Evolutionary conservation across 495 filamentous ascomycete genomes (phyloP).

Genomic region (Aspergillus asperescens): DNA sequence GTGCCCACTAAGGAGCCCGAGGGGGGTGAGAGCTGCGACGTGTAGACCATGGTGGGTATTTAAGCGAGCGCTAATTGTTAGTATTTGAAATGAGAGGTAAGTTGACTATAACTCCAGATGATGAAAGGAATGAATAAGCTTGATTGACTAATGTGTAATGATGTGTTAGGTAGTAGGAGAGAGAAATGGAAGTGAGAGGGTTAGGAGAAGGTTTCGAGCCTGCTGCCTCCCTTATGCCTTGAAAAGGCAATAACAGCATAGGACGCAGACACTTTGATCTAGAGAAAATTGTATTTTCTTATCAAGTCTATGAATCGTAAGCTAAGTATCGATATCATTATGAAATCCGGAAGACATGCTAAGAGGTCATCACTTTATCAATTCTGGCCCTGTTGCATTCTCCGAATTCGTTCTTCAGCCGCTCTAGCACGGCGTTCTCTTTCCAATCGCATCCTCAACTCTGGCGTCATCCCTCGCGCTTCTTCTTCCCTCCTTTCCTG

Average conservation of each 20-base stretch:
- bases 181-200: not conserved
- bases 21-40: not conserved
- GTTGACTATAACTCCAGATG: not conserved
- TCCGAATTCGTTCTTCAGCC: conserved; percentile 76
- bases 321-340: not conserved
- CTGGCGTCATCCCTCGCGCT: conserved; percentile 73
- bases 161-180: not conserved
- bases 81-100: not conserved
- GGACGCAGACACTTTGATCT: too few species aligned
- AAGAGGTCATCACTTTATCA: not conserved
- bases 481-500: conserved; percentile 78
- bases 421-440: conserved; percentile 77
- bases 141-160: not conserved
- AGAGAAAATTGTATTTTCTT: not conserved
- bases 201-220: not conserved
- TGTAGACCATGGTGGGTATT: not conserved
- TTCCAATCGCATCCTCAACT: conserved; percentile 76
- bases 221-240: not conserved
- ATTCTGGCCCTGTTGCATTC: conserved; percentile 41
- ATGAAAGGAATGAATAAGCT: not conserved
- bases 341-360: not conserved
- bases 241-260: not conserved
- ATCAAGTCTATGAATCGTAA: not conserved
- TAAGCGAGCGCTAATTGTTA: not conserved
- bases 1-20: conserved; percentile 21